Evolutionary conservation across 352 stramenopile species (phyloP).

Genomic region (Phytophthora tubulina): DNA sequence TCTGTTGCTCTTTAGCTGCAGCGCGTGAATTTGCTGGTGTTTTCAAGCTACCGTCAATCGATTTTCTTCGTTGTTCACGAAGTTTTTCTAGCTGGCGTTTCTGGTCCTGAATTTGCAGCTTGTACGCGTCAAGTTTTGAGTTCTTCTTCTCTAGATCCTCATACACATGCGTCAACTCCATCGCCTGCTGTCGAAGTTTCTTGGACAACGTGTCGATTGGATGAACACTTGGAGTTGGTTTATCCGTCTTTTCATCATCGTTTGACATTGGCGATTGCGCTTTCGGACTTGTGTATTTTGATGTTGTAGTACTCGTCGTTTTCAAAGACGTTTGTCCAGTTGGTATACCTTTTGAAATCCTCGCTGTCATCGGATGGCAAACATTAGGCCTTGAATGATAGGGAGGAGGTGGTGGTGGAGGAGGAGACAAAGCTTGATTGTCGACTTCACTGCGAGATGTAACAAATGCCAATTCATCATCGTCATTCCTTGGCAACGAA

Average conservation of each 20-base stretch:
- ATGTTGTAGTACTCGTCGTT: background rate
- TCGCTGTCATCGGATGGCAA: conserved; percentile 9
- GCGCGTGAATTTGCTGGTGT: conserved; percentile 1
- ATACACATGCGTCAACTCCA: conserved; percentile 76
- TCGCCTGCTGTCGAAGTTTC: conserved; percentile 76
- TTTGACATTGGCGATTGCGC: conserved; percentile 3
- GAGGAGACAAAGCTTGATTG: conserved; percentile 33
- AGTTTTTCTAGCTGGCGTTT: conserved; percentile 58
- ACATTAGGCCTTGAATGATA: conserved; percentile 3
- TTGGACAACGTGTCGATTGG: conserved; percentile 77
- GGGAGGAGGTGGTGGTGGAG: conserved; percentile 28
- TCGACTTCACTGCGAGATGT: conserved; percentile 21
- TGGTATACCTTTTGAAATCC: conserved; percentile 4
- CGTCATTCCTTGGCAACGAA: conserved; percentile 9
- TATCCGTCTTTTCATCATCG: conserved; percentile 17
- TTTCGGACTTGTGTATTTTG: conserved; percentile 10
- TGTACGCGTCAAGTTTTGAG: conserved; percentile 47
- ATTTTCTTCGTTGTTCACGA: conserved; percentile 28
- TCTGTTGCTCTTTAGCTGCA: conserved; percentile 30
- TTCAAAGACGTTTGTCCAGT: conserved; percentile 2
- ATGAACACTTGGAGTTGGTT: conserved; percentile 41
- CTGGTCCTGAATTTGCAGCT: conserved; percentile 53
- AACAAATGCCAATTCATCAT: conserved; percentile 21
- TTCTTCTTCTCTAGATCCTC: conserved; percentile 75
- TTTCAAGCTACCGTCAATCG: conserved; percentile 18